Evolutionary conservation across 2,329 filamentous ascomycete species (phyloP).

Genomic region (Pseudomassariella vexata): DNA sequence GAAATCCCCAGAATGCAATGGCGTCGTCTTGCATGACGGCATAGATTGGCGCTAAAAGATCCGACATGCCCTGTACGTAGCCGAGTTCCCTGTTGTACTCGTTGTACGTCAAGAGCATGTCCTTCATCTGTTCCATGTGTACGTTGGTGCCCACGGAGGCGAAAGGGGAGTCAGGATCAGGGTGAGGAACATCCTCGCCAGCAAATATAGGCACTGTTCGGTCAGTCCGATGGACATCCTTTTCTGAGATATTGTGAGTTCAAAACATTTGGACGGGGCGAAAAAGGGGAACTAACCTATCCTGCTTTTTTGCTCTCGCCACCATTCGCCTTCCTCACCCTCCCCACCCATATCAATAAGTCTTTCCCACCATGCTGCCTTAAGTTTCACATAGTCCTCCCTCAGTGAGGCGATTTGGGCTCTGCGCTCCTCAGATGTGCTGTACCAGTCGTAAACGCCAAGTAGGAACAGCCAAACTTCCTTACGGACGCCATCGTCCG

Average conservation of each 20-base stretch:
- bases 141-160: conserved; percentile 91
- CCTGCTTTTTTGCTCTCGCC: conserved; percentile 86
- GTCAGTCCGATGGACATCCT: conserved; percentile 96
- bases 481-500: conserved; percentile 87
- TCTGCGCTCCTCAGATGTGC: conserved; percentile 76
- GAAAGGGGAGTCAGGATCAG: conserved; percentile 92
- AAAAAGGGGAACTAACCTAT: conserved; percentile 65
- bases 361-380: conserved; percentile 93
- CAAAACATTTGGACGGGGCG: not conserved
- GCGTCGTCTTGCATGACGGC: conserved; percentile 97
- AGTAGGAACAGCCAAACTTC: conserved; percentile 95
- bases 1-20: conserved; percentile 93
- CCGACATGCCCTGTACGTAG: conserved; percentile 98
- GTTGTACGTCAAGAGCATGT: conserved; percentile 97
- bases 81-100: conserved; percentile 94
- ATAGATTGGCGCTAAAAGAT: conserved; percentile 91
- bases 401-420: conserved; percentile 77
- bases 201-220: conserved; percentile 91
- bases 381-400: conserved; percentile 90
- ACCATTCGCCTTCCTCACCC: conserved; percentile 84
- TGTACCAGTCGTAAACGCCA: conserved; percentile 90
- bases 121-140: conserved; percentile 97
- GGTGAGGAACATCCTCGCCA: conserved; percentile 93
- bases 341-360: conserved; percentile 78
- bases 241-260: conserved; percentile 56